phyloP scores from a whole-genome alignment of 805 yeast species.

The Yamadazyma olivae region DNA sequence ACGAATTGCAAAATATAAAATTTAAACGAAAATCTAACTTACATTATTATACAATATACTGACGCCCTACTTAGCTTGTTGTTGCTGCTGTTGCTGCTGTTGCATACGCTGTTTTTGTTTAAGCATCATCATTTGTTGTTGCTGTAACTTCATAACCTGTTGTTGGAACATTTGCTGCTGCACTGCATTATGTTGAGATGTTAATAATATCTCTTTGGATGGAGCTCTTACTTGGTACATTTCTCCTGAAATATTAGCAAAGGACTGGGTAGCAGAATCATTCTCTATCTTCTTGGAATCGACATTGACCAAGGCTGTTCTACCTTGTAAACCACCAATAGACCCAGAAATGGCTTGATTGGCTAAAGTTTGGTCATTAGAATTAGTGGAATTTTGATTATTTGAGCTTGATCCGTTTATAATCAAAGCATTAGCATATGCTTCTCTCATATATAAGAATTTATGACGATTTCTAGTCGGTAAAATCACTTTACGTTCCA shows the following conservation, averaged over 20 bases:
- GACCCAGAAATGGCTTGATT: slow-evolving; percentile 47
- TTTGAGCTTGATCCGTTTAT: slow-evolving; percentile 47
- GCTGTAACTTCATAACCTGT: slow-evolving; percentile 38
- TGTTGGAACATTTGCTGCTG: slow-evolving; percentile 46
- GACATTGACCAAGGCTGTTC: slow-evolving; percentile 72
- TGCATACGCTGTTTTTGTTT: slow-evolving; percentile 25
- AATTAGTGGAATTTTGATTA: slow-evolving; percentile 7
- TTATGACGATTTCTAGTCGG: slow-evolving; percentile 70
- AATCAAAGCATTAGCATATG: slow-evolving; percentile 83
- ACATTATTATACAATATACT: slow-evolving; percentile 7
- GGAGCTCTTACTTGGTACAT: slow-evolving; percentile 47
- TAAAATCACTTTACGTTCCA: slow-evolving; percentile 69
- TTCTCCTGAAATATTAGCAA: slow-evolving; percentile 63
- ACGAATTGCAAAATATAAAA: no score
- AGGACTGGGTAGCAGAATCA: slow-evolving; percentile 31
- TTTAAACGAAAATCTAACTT: no score
- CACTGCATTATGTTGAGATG: slow-evolving; percentile 40
- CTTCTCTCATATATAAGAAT: slow-evolving; percentile 86
- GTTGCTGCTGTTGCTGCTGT: slow-evolving; percentile 9
- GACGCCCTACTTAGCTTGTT: background rate
- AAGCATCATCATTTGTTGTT: slow-evolving; percentile 28
- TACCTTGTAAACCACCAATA: slow-evolving; percentile 76
- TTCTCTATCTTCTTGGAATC: slow-evolving; percentile 31
- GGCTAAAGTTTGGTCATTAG: slow-evolving; percentile 39
- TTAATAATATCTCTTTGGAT: slow-evolving; percentile 38